phyloP scores from a whole-genome alignment of 768 basidiomycete species.

The Pleurotus eryngii region DNA sequence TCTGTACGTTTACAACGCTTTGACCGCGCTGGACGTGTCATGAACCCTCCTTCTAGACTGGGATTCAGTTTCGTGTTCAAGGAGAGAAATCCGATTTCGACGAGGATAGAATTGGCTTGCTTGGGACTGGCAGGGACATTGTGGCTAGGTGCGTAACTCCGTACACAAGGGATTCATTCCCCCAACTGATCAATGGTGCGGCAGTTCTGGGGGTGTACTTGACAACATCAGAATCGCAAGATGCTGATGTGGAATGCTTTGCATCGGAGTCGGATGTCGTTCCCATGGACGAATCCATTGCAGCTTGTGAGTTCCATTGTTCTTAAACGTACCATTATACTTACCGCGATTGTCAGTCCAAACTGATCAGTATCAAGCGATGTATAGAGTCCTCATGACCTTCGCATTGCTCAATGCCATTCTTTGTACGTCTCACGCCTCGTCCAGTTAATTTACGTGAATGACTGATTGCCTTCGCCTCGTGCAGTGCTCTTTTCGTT shows the following conservation, averaged over 20 bases:
- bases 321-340: background rate
- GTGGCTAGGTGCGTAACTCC: slow-evolving; percentile 63
- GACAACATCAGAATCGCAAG: slow-evolving; percentile 70
- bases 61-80: slow-evolving; percentile 61
- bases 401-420: slow-evolving; percentile 78
- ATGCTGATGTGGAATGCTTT: slow-evolving; percentile 82
- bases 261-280: slow-evolving; percentile 47
- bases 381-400: slow-evolving; percentile 78
- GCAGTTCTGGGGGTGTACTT: slow-evolving; percentile 73
- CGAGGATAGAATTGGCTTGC: slow-evolving; percentile 70
- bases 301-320: slow-evolving; percentile 56
- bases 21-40: no score
- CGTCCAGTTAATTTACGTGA: background rate
- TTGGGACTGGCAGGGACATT: slow-evolving; percentile 70
- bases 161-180: background rate
- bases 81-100: slow-evolving; percentile 74
- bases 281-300: slow-evolving; percentile 51
- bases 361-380: slow-evolving; percentile 85
- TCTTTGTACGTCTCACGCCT: slow-evolving; percentile 45
- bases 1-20: slow-evolving; percentile 45
- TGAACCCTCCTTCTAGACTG: slow-evolving; percentile 39
- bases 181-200: slow-evolving; percentile 14
- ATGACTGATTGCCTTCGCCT: background rate
- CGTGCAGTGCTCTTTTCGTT: slow-evolving; percentile 6
- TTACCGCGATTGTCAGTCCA: slow-evolving; percentile 47